Conservation (phyloP, 2,329 filamentous ascomycete species). For the Trichophyton schoenleinii region DNA sequence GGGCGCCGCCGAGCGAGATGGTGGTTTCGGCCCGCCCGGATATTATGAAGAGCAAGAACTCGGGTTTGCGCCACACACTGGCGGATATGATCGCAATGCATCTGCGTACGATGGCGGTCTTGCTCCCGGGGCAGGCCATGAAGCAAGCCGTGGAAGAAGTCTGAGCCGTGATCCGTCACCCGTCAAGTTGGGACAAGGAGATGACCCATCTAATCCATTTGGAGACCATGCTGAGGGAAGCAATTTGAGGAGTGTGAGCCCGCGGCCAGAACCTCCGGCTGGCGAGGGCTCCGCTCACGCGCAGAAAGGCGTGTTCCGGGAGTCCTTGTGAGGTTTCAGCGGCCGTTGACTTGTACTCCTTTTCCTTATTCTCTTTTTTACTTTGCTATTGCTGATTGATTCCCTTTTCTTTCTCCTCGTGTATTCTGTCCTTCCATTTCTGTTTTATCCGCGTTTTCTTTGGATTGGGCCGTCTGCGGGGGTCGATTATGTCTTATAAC, state of each 20-base stretch:
- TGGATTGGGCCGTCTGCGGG: not conserved
- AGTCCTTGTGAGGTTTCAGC: not conserved
- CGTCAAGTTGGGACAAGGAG: conserved; percentile 28
- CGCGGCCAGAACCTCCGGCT: conserved; percentile 47
- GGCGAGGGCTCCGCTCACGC: not conserved
- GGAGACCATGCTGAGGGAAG: conserved; percentile 55
- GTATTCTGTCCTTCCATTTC: not conserved
- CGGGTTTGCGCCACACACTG: conserved; percentile 35
- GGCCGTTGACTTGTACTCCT: too few relatives aligned
- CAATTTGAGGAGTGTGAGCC: conserved; percentile 58
- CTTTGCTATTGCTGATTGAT: not conserved
- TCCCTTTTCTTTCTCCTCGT: not conserved
- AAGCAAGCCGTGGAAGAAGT: conserved; percentile 24
- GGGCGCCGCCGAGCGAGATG: conserved; percentile 53
- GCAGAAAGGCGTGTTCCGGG: not conserved
- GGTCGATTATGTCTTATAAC: not conserved
- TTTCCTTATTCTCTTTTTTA: too few relatives aligned
- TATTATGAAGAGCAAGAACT: conserved; percentile 71
- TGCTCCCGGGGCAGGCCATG: conserved; percentile 6
- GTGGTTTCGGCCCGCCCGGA: conserved; percentile 42
- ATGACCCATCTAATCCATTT: conserved; percentile 51
- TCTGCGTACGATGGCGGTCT: conserved; percentile 19
- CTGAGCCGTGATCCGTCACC: conserved; percentile 36
- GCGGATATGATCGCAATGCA: conserved; percentile 19
- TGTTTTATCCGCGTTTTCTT: not conserved